Evolutionary conservation across 495 filamentous ascomycete genomes (phyloP), one percentile per base, ranked within the genome.

Genomic region (Terfezia boudieri): DNA sequence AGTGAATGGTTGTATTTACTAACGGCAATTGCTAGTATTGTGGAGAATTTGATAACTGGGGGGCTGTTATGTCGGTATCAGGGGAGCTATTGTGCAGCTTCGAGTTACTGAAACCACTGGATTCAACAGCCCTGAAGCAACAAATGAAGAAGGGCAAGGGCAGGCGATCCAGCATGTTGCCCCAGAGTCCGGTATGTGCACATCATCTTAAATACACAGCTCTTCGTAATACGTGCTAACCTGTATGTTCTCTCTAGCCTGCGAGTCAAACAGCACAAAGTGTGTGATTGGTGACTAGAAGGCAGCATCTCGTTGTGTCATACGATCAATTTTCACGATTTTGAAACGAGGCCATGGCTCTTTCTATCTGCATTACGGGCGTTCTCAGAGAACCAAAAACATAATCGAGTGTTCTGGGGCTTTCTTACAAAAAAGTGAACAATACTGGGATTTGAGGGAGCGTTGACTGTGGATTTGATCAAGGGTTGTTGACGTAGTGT

Each of bases 41-140:
- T 63, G 90, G 90, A 58, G 90, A 99, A 69, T 99, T 99, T 62
- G 90, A 99, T 65, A 99, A 99, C 55, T 96, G 90, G 86, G 90
- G 90, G 14, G 90, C 90, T 49, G 86, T 96, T 56, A 99, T 99
- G 90, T 93, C 88, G 9, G 90, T 99, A 12, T 93, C 86, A 1
- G 76, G 76, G 10, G 89, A 95, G 67, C 71, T 99, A 46, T 76
- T 99, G 8, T 99, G 90, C 69, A 94, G 86, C 67, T 99, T 99
- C 67, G 90, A 99, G 69, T 70, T 96, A 17, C 72, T 99, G 58
- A 99, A 99, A 64, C 90, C 90, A 12, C 71, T 99, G 60, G 90
- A 99, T 67, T 94, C 87, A n/a, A 85, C 83, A 54, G 89, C 87
- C 37, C 70, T 99, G 59, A 99, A 99, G 74, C 94, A 81, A 61